Base-by-base conservation (phyloP, 306 rosid species). In the Malus orientalis region DNA sequence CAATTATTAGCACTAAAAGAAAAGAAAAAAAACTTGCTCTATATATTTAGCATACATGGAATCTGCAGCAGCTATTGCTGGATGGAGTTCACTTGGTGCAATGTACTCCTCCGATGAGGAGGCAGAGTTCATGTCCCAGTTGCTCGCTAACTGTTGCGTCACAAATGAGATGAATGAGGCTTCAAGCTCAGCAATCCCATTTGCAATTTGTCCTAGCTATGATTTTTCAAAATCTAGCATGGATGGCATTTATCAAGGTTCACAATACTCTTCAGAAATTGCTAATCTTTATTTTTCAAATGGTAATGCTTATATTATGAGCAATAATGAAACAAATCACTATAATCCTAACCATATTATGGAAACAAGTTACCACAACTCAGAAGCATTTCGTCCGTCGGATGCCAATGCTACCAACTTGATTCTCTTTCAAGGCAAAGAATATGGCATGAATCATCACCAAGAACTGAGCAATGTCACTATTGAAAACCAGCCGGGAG, bases 31-130 rank as follows among this genome's bases (percentile, higher is more conserved):
- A 14, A 25, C 29, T 15, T 6, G 42, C 15, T 8, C 73, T 13
- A 13, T 27, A 27, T 29, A 54, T 42, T 7, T 23, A 23, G 22
- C 68, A 32, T 67, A 22, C 23, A 89, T 93, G 96, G 96, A 93
- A 70, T 59, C 85, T 77, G 12, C 36, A 62, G 88, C 88, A 57
- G 76, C 80, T 74, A 77, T 86, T 68, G 84, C 78, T 73, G 89
- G 89, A 78, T 92, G 92, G 96, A 83, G 86, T 23, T 87, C 89
- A 82, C 85, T 85, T 40, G 81, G 86, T 83, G 92, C 84, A 78
- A 67, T 86, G 0, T 83, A 81, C 79, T 78, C 88, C 62, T 82
- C 87, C 38, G 88, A 89, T 58, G 88, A 88, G 61, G 96, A 91
- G 69, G 82, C 86, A 74, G 85, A 89, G 44, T 80, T 63, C 67